A percentile compares a stretch with the other conserved stretches of the same genome.
These are phyloP conservation scores for Aphanomyces invadans DNA, from an alignment of 352 stramenopile genomes.

Conservation along the genomic window DNA sequence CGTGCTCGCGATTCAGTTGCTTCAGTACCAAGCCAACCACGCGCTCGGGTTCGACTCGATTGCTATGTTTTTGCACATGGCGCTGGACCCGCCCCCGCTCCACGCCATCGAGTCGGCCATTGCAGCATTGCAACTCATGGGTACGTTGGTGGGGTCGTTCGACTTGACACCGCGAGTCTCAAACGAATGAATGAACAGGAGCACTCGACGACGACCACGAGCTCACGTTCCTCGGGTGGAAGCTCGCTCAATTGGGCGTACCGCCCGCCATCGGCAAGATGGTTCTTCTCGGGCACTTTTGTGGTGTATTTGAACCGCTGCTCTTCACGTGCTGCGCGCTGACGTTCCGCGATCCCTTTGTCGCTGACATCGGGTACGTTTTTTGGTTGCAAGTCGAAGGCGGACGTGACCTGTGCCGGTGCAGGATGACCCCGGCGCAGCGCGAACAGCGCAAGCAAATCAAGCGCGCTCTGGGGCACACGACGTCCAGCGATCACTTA, in stretches of 20 bases:
- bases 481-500: constrained; percentile 15
- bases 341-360: constrained; percentile 70
- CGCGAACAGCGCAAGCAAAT: background rate
- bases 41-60: constrained; percentile 54
- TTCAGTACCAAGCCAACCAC: constrained; percentile 49
- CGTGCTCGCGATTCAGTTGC: constrained; percentile 64
- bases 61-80: constrained; percentile 85
- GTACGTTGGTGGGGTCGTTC: no score
- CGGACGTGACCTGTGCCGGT: no score
- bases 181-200: no score
- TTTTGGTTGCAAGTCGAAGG: background rate
- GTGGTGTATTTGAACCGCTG: constrained; percentile 54
- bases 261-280: constrained; percentile 64
- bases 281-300: constrained; percentile 57
- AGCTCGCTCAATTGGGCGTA: constrained; percentile 63
- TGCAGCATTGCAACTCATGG: constrained; percentile 77
- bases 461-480: background rate
- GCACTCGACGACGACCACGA: constrained; percentile 36
- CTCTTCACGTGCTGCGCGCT: constrained; percentile 60
- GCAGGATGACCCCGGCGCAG: constrained; percentile 1
- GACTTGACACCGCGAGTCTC: no score
- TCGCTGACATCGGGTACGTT: constrained; percentile 34
- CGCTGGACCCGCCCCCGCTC: constrained; percentile 89
- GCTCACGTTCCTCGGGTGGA: constrained; percentile 64
- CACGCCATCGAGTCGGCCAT: constrained; percentile 87